phyloP scores from a whole-genome alignment of 2,329 filamentous ascomycete species.

The Tolypocladium tropicale region DNA sequence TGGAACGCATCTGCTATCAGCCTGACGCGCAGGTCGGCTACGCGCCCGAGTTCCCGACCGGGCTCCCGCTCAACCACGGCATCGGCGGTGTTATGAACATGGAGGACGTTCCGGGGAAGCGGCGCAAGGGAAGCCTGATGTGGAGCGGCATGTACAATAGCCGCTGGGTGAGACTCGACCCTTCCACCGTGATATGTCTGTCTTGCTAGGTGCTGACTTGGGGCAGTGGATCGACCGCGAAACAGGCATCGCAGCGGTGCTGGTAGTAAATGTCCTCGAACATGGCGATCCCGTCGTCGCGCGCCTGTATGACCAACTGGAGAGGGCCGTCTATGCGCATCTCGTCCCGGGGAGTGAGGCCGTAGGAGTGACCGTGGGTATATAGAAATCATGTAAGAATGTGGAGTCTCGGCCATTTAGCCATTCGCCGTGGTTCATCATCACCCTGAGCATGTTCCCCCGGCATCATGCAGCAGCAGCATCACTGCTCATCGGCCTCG shows the following conservation, averaged over 20 bases:
- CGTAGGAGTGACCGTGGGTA: not conserved
- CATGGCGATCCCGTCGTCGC: slow-evolving; percentile 24
- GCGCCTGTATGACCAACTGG: slow-evolving; percentile 27
- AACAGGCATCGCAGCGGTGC: slow-evolving; percentile 27
- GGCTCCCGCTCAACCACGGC: slow-evolving; percentile 23
- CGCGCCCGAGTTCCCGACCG: slow-evolving; percentile 25
- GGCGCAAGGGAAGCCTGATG: slow-evolving; percentile 29
- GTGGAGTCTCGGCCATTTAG: no score
- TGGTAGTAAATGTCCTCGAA: slow-evolving; percentile 28
- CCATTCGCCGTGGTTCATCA: no score
- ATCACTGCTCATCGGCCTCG: not conserved
- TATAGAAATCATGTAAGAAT: not conserved
- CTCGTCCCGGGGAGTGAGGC: not conserved
- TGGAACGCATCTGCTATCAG: slow-evolving; percentile 11
- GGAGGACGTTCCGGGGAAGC: slow-evolving; percentile 26
- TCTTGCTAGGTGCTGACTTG: not conserved
- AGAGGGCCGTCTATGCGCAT: slow-evolving; percentile 24
- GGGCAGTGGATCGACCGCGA: slow-evolving; percentile 25
- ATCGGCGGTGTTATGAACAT: slow-evolving; percentile 28
- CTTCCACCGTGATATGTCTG: not conserved
- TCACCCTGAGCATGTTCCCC: no score
- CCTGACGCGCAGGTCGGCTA: slow-evolving; percentile 13
- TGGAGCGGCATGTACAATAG: slow-evolving; percentile 33
- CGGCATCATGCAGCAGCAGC: no score
- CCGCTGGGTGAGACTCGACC: slow-evolving; percentile 26